Evolutionary conservation across 2,329 filamentous ascomycete species (phyloP).

Genomic region (Endoconidiophora polonica): DNA sequence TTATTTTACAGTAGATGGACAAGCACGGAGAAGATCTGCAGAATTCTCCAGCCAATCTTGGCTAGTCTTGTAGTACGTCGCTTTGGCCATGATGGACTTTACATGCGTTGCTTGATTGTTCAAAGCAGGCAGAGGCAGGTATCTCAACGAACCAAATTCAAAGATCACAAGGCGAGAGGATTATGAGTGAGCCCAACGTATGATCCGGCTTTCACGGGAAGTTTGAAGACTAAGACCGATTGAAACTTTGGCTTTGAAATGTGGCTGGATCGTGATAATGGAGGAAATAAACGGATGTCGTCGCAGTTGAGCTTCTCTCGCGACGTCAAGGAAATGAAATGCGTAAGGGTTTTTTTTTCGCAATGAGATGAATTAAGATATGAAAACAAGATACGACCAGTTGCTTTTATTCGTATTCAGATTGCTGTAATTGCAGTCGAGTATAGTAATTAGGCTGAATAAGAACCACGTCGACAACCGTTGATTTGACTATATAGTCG

Average conservation of each 20-base stretch:
- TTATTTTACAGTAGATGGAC: constrained; percentile 57
- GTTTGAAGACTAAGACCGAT: not conserved
- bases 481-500: not conserved
- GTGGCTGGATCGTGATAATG: not conserved
- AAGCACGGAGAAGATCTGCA: constrained; percentile 65
- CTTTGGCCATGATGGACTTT: constrained; percentile 10
- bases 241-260: not conserved
- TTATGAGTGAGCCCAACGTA: too few species aligned
- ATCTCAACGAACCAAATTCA: not conserved
- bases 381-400: too few species aligned
- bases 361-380: too few species aligned
- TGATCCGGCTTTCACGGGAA: too few species aligned
- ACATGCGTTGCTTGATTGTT: not conserved
- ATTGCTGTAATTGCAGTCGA: not conserved
- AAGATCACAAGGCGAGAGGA: not conserved
- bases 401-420: too few species aligned
- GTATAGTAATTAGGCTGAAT: not conserved
- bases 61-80: constrained; percentile 63
- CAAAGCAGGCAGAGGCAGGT: not conserved
- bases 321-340: too few species aligned
- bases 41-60: constrained; percentile 90
- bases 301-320: too few species aligned
- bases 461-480: not conserved
- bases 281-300: not conserved
- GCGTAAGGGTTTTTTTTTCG: too few species aligned